A percentile compares a stretch with the other conserved stretches of the same genome.
These are phyloP conservation scores for Amanita rimosa DNA, from an alignment of 768 basidiomycete species.

Conservation along the genomic window DNA sequence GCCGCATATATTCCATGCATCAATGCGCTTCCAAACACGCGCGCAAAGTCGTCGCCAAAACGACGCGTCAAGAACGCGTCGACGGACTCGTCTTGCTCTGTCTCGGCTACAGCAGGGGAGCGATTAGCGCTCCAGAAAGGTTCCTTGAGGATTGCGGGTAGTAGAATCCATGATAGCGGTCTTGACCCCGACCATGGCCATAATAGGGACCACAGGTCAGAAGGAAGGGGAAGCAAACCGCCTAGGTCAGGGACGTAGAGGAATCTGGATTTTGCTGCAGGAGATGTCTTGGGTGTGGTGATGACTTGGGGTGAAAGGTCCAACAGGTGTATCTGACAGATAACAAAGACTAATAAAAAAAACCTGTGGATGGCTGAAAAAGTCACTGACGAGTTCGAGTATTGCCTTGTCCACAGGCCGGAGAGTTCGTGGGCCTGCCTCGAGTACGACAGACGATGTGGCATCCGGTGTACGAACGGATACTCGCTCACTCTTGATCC, in stretches of 20 bases:
- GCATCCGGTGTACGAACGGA: constrained; percentile 18
- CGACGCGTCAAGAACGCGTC: constrained; percentile 67
- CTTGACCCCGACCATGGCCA: neutral
- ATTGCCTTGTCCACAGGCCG: constrained; percentile 65
- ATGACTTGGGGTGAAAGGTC: constrained; percentile 48
- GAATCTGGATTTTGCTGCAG: constrained; percentile 72
- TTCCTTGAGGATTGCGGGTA: constrained; percentile 49
- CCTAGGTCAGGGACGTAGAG: constrained; percentile 38
- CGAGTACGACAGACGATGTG: constrained; percentile 56
- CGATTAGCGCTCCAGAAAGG: constrained; percentile 39
- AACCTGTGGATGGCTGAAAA: neutral
- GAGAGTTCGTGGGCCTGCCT: constrained; percentile 82
- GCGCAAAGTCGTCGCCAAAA: constrained; percentile 64
- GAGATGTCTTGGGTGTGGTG: constrained; percentile 51
- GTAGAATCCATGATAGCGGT: constrained; percentile 30
- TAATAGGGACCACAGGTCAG: constrained; percentile 20
- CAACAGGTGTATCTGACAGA: constrained; percentile 75
- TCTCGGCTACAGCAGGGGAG: constrained; percentile 8
- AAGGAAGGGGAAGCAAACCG: constrained; percentile 44
- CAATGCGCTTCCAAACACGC: constrained; percentile 66
- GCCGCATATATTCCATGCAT: constrained; percentile 92
- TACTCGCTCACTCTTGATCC: constrained; percentile 60
- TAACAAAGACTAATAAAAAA: neutral
- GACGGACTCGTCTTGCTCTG: constrained; percentile 61
- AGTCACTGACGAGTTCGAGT: constrained; percentile 60